phyloP scores from a whole-genome alignment of 179 eudicot genomes.

The Actinidia arguta region DNA sequence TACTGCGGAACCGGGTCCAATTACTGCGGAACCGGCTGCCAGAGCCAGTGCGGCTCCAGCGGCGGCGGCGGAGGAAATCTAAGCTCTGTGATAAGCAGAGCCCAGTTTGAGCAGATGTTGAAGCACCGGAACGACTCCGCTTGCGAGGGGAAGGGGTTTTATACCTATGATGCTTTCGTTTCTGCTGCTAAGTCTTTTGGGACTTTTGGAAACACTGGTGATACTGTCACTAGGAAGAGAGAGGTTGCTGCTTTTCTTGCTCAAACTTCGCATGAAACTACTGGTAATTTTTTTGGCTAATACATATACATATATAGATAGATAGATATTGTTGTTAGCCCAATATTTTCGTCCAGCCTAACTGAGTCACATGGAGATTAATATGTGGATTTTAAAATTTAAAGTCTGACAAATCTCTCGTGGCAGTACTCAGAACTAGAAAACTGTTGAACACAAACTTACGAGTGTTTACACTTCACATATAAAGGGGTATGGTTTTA shows the following conservation, averaged over 20 bases:
- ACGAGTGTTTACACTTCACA: no score
- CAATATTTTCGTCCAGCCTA: no score
- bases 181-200: slow-evolving; percentile 39
- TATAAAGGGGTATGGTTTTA: no score
- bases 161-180: slow-evolving; percentile 50
- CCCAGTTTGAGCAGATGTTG: slow-evolving; percentile 33
- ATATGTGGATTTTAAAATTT: no score
- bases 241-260: slow-evolving; percentile 55
- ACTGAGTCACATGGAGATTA: no score
- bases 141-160: slow-evolving; percentile 31
- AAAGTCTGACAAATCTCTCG: no score
- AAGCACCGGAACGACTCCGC: slow-evolving; percentile 34
- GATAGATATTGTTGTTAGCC: no score
- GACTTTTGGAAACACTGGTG: slow-evolving; percentile 49
- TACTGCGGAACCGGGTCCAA: slow-evolving; percentile 13
- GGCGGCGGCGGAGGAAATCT: slow-evolving; percentile 23
- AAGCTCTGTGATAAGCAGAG: not conserved
- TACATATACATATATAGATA: no score
- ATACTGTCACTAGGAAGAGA: slow-evolving; percentile 29
- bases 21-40: slow-evolving; percentile 19
- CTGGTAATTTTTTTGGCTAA: slow-evolving; percentile 29
- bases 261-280: slow-evolving; percentile 61
- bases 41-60: slow-evolving; percentile 27
- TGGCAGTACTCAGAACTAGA: no score
- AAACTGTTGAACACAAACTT: no score